phyloP scores from a whole-genome alignment of 2,329 filamentous ascomycete genomes.

The Epichloe brachyelytri region DNA sequence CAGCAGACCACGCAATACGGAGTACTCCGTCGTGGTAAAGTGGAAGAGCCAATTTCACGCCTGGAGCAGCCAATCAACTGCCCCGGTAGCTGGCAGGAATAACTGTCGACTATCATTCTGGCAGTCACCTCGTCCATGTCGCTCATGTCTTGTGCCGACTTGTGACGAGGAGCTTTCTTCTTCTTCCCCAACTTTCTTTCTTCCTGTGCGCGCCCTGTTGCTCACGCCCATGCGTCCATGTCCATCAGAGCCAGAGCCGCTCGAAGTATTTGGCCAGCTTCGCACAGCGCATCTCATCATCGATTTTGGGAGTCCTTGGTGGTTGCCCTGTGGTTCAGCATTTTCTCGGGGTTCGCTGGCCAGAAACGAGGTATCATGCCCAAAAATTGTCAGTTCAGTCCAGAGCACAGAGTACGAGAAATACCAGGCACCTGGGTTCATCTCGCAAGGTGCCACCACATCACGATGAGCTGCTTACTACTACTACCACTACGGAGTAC shows the following conservation, averaged over 20 bases:
- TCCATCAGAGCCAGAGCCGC: no score
- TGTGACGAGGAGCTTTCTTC: no score
- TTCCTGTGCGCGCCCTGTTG: no score
- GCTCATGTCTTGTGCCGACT: no score
- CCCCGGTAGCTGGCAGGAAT: neutral
- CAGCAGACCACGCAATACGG: neutral
- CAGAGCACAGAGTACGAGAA: neutral
- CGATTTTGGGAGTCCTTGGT: no score
- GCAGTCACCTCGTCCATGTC: neutral
- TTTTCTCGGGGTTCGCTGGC: neutral
- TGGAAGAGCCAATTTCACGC: slow-evolving; percentile 10
- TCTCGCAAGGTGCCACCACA: slow-evolving; percentile 1
- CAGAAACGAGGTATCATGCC: neutral
- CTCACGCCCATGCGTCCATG: no score
- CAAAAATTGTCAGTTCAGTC: neutral
- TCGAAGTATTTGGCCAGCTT: no score
- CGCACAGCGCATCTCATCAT: no score
- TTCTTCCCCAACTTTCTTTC: no score
- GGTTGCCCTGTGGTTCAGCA: neutral
- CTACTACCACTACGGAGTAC: neutral
- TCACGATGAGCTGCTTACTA: neutral
- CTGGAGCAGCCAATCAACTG: slow-evolving; percentile 5
- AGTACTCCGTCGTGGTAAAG: neutral
- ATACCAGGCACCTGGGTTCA: neutral
- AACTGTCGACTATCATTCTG: neutral